phyloP scores from a whole-genome alignment of 176 grass and related monocot genomes.

The Zoysia japonica region DNA sequence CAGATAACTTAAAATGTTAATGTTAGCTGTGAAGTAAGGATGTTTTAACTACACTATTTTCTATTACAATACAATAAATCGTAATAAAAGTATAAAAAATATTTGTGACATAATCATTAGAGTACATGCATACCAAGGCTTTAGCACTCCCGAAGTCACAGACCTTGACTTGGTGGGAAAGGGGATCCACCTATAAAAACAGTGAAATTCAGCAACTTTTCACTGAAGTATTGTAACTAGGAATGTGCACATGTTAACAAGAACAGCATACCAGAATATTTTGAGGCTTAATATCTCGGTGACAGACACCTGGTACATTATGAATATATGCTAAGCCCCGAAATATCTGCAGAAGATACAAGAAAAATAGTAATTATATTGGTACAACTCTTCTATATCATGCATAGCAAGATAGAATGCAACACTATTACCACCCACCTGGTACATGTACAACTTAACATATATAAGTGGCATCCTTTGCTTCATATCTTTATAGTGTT shows the following conservation, averaged over 20 bases:
- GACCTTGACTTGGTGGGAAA: constrained; percentile 88
- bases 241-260: background rate
- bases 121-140: constrained; percentile 62
- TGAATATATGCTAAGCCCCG: constrained; percentile 85
- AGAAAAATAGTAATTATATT: background rate
- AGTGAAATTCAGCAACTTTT: background rate
- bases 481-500: constrained; percentile 79
- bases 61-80: background rate
- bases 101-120: background rate
- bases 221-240: background rate
- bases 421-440: constrained; percentile 46
- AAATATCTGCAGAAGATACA: constrained; percentile 65
- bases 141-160: constrained; percentile 89
- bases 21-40: background rate
- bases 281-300: constrained; percentile 86
- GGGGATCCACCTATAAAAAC: constrained; percentile 66
- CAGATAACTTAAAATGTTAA: background rate
- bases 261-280: constrained; percentile 69
- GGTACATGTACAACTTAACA: constrained; percentile 85
- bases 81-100: background rate
- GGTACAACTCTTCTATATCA: background rate
- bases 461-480: constrained; percentile 83
- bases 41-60: background rate
- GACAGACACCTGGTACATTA: constrained; percentile 69
- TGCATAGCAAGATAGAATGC: constrained; percentile 19